Base-by-base conservation (phyloP, 352 stramenopile genomes). In the Globisporangium echinulatum region DNA sequence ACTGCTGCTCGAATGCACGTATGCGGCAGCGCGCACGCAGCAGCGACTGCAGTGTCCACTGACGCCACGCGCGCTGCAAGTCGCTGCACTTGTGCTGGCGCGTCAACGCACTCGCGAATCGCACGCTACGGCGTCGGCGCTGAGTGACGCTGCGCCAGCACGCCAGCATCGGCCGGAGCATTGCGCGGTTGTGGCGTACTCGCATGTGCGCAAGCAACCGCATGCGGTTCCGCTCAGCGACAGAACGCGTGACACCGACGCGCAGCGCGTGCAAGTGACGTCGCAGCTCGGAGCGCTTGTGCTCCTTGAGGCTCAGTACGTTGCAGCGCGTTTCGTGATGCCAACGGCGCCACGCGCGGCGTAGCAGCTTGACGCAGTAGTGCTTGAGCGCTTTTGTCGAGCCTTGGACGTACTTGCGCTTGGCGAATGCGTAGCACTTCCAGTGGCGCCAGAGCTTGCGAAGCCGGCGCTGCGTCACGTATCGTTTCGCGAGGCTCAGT, bases 381-480 rank as follows among this genome's bases (percentile, higher is more conserved):
- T 94, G 83, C 44, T 90, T 92, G 13, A 85, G 57, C 8, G 81
- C 78, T 59, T 94, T 94, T 1, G 75, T 80, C 0, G 71, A 87
- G 5, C 79, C 72, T 56, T 90, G 85, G 4, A 75, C 67, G 62
- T 92, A 85, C 38, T 89, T 87, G 36, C 72, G 68, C 47, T 71
- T 82, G 11, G 68, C 66, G 37, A 79, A 83, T 3, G 81, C 85
- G 55, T 90, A 94, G 17, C 80, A 81, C 49, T 88, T 91, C 85
- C 85, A 94, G 49, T 89, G 67, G 49, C 75, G 60, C 85, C 85
- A 94, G 6, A 91, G 53, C 39, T 90, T 91, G 7, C 76, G 76
- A 37, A 90, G 63, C 0, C 72, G 67, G 3, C 74, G 64, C 19
- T 85, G 83, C 38, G 83, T 85, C 4, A 88, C 66, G 60, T 88